Evolutionary conservation across 2,329 filamentous ascomycete species (phyloP), one percentile per base, ranked within the genome.

Genomic region (Tolypocladium cylindrosporum): DNA sequence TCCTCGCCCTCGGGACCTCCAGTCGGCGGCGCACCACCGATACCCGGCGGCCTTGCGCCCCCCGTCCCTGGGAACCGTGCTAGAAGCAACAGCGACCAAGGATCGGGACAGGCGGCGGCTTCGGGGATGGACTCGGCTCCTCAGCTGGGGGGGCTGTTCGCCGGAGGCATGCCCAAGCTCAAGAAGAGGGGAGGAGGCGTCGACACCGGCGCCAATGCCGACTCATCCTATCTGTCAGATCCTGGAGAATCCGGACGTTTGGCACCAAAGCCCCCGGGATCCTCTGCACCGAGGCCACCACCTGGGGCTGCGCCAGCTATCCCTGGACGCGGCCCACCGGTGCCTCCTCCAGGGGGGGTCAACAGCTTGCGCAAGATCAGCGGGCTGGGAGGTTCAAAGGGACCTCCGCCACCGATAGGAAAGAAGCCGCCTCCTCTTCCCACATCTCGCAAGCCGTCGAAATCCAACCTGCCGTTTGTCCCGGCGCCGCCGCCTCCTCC

Each of bases 101-200:
- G 79, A 24, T 78, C 79, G 52, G 74, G 75, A 61, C 75, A 79
- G 48, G 68, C 72, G 4, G 69, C 69, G 14, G 64, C 73, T 21
- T 65, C 69, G 24, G 74, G 74, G 2, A 73, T 80, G 64, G 82
- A 87, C 27, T 73, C 84, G 24, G 84, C 90, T 54, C 91, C 91
- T 13, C 93, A 97, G 70, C 73, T 97, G 13, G 93, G 79, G 37
- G 94, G 94, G 1, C 73, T 99, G 34, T 96, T 99, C 69, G 91
- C 90, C 1, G 92, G 91, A 41, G 94, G 93, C 42, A 97, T 97
- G 84, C 94, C 94, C 3, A 97, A 97, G 75, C 72, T 99, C 67
- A 89, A 90, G 71, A 97, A 95, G 77, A 82, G 87, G 3, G 89
- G 91, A 58, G 92, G 90, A 54, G 88, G 88, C 43, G 78, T 93